Conservation (phyloP, 331 rosid species). For the Malus hybrid region DNA sequence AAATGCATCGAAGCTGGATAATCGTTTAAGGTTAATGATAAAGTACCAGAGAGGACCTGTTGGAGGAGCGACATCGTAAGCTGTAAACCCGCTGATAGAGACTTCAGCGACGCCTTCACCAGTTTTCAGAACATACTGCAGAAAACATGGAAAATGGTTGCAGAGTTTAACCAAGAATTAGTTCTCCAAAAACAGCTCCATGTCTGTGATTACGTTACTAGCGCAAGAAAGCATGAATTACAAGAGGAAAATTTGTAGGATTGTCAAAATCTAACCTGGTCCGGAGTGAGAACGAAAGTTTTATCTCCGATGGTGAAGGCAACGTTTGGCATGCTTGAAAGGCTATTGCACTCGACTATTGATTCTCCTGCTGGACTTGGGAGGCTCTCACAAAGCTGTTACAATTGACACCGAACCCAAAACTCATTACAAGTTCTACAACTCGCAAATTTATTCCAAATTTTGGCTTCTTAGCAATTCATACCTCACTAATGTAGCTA, state of each 20-base stretch:
- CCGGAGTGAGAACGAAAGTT: constrained; percentile 52
- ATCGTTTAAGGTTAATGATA: not conserved
- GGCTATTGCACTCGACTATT: constrained; percentile 39
- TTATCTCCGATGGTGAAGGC: constrained; percentile 61
- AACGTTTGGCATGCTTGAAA: constrained; percentile 56
- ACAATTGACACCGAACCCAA: constrained; percentile 5
- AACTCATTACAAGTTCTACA: constrained; percentile 2
- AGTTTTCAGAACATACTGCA: constrained; percentile 71
- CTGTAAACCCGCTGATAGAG: too few relatives aligned
- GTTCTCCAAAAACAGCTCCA: not conserved
- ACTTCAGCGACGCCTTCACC: constrained; percentile 37
- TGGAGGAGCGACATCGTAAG: too few relatives aligned
- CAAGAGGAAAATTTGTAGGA: not conserved
- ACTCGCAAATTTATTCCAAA: not conserved
- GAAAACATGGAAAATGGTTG: constrained; percentile 11
- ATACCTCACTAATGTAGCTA: constrained; percentile 43
- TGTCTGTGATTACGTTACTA: not conserved
- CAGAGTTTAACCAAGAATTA: not conserved
- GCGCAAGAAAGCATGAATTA: not conserved
- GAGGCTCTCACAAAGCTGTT: constrained; percentile 64
- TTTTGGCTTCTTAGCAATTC: constrained; percentile 2
- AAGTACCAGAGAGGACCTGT: too few relatives aligned
- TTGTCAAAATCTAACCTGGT: constrained; percentile 46
- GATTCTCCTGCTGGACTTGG: constrained; percentile 87
- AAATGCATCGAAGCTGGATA: not conserved